Percentiles rank a stretch among this genome's conserved stretches.
These are phyloP conservation scores for Acephala macrosclerotiorum DNA, from an alignment of 2,329 filamentous ascomycete genomes.

Conservation along the genomic window DNA sequence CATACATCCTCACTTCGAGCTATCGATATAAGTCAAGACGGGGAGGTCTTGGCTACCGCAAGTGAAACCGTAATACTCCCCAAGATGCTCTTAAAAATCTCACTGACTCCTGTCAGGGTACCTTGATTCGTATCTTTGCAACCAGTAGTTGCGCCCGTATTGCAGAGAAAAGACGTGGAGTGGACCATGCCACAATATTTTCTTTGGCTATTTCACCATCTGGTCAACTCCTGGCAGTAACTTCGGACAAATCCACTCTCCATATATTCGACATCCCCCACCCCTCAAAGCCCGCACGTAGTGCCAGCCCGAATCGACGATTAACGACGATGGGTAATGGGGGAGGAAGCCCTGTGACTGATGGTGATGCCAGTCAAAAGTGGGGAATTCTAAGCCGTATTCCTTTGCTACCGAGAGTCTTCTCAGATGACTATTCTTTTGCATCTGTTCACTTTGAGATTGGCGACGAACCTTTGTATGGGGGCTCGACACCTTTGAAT, in stretches of 20 bases:
- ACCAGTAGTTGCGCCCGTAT: slow-evolving; percentile 82
- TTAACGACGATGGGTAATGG: slow-evolving; percentile 38
- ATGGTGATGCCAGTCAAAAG: slow-evolving; percentile 69
- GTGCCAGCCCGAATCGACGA: slow-evolving; percentile 45
- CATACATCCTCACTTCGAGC: slow-evolving; percentile 83
- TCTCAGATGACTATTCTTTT: slow-evolving; percentile 90
- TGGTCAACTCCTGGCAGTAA: slow-evolving; percentile 83
- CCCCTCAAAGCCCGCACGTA: slow-evolving; percentile 49
- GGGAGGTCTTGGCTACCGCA: slow-evolving; percentile 84
- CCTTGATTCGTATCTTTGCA: slow-evolving; percentile 85
- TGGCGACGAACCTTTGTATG: slow-evolving; percentile 76
- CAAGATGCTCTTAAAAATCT: not conserved
- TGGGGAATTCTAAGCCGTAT: slow-evolving; percentile 88
- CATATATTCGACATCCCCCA: slow-evolving; percentile 90
- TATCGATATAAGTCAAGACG: slow-evolving; percentile 80
- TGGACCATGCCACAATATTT: slow-evolving; percentile 87
- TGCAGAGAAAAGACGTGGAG: slow-evolving; percentile 85
- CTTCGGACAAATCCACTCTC: slow-evolving; percentile 94
- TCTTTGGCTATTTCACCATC: slow-evolving; percentile 88
- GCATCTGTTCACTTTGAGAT: slow-evolving; percentile 82
- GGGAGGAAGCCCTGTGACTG: slow-evolving; percentile 43
- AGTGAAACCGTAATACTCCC: slow-evolving; percentile 71
- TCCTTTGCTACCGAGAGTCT: slow-evolving; percentile 83
- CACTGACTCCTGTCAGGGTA: slow-evolving; percentile 63
- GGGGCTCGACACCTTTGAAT: slow-evolving; percentile 57